These are phyloP conservation scores for Magnolia sinica DNA, from an alignment of 164 flowering plant genomes.

Conservation along the genomic window DNA sequence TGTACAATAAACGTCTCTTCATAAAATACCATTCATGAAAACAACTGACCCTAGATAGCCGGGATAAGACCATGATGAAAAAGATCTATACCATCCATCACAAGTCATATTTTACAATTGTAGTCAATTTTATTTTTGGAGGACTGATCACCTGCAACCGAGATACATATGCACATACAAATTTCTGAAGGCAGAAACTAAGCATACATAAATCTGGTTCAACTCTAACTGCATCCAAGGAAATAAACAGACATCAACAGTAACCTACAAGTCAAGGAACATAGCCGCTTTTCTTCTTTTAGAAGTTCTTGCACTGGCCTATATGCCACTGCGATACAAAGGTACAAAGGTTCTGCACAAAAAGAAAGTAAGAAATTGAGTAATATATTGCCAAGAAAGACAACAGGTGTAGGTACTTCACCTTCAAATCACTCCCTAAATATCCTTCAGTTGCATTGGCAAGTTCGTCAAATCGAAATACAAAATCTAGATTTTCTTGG, in stretches of 20 bases:
- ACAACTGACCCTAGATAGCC: too few species aligned
- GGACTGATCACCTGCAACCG: too few species aligned
- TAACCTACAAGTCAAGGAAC: not conserved
- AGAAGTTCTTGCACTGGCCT: conserved; percentile 93
- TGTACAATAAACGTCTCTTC: too few species aligned
- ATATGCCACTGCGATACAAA: conserved; percentile 96
- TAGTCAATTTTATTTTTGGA: too few species aligned
- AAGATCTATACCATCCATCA: too few species aligned
- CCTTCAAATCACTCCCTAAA: conserved; percentile 99
- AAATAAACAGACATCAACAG: not conserved
- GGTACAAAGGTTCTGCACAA: conserved; percentile 81
- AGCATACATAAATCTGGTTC: not conserved
- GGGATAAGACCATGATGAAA: too few species aligned
- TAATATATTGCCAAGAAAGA: not conserved
- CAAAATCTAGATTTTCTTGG: conserved; percentile 61
- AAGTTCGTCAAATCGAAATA: conserved; percentile 63
- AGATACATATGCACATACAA: too few species aligned
- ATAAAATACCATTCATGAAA: too few species aligned
- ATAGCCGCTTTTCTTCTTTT: conserved; percentile 64
- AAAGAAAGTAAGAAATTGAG: conserved; percentile 4
- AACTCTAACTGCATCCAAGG: not conserved
- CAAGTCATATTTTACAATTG: too few species aligned
- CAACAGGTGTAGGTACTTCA: conserved; percentile 16
- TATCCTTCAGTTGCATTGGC: conserved; percentile 89
- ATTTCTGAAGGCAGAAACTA: too few species aligned